Base-by-base conservation (phyloP, 2,329 filamentous ascomycete genomes). In the Epichloe uncinata region DNA sequence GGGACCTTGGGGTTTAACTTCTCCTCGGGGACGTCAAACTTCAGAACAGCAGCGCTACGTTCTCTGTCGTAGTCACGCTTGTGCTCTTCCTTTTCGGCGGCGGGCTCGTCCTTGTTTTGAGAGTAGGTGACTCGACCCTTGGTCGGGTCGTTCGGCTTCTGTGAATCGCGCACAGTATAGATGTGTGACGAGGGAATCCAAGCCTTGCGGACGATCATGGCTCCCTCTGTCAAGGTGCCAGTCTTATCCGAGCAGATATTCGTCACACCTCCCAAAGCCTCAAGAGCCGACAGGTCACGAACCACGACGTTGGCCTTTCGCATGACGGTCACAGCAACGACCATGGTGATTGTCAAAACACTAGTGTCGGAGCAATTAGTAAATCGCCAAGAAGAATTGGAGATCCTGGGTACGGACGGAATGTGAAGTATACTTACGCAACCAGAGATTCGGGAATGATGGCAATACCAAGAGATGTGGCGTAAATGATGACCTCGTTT, bases 221-320 rank as follows among this genome's bases (percentile, higher is more conserved):
- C 81, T 36, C 82, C 79, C 56, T 82, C 77, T 0, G 81, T 84
- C 13, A 84, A 67, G 0, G 83, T 87, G 13, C 83, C 83, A 0
- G 82, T 86, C 66, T 85, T 85, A 66, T 85, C 82, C 22, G 81
- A 85, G 64, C 82, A 86, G 58, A 86, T 84, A 59, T 84, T 81
- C 50, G 81, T 85, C 22, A 86, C 81, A 42, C 79, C 82, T 12
- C 83, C 83, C 2, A 87, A 73, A 12, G 82, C 81, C 58, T 87
- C 83, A 0, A 86, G 72, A 0, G 81, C 79, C 3, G 79, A 79
- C 42, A 86, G 70, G 58, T 84, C 81, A 55, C 79, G 73, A 30
- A 83, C 77, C 48, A 84, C 77, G 41, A 84, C 79, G 53, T 83
- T 77, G 36, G 77, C 71, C 60, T 80, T 78, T 52, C 78, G 73